Conservation (phyloP, 768 basidiomycete species). For the Tylopilus felleus region DNA sequence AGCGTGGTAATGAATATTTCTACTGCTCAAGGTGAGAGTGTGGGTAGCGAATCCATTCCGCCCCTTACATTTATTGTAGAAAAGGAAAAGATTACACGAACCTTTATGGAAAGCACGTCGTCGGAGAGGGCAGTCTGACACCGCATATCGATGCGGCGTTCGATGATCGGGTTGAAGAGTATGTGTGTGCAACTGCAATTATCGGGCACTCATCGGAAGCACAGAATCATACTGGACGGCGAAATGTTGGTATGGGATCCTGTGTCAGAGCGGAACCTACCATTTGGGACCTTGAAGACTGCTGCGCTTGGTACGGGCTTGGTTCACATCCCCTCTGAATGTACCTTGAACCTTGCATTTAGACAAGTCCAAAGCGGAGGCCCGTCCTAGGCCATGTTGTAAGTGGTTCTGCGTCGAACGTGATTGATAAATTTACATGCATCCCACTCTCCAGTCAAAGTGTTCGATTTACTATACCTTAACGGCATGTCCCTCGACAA, state of each 20-base stretch:
- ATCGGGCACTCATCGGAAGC: constrained; percentile 5
- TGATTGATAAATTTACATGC: background rate
- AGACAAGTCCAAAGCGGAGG: constrained; percentile 71
- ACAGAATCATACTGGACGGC: constrained; percentile 89
- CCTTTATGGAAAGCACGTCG: constrained; percentile 81
- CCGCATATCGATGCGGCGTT: constrained; percentile 80
- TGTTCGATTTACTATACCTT: constrained; percentile 91
- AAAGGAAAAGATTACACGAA: constrained; percentile 91
- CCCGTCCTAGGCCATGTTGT: constrained; percentile 90
- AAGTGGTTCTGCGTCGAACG: constrained; percentile 29
- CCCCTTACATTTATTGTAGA: constrained; percentile 37
- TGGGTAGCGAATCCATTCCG: background rate
- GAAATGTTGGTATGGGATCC: constrained; percentile 99
- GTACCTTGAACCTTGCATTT: background rate
- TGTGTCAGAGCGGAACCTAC: constrained; percentile 77
- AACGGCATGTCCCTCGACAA: constrained; percentile 79
- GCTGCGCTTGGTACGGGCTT: constrained; percentile 76
- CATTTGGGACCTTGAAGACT: constrained; percentile 92
- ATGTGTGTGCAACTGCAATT: constrained; percentile 25
- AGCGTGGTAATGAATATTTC: constrained; percentile 84
- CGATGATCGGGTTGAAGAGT: constrained; percentile 78
- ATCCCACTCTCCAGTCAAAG: constrained; percentile 67
- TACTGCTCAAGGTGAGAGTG: constrained; percentile 79
- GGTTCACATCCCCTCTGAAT: background rate
- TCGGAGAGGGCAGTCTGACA: constrained; percentile 83